Base-by-base conservation (phyloP, 352 stramenopile species). In the Peronosclerospora sorghi region DNA sequence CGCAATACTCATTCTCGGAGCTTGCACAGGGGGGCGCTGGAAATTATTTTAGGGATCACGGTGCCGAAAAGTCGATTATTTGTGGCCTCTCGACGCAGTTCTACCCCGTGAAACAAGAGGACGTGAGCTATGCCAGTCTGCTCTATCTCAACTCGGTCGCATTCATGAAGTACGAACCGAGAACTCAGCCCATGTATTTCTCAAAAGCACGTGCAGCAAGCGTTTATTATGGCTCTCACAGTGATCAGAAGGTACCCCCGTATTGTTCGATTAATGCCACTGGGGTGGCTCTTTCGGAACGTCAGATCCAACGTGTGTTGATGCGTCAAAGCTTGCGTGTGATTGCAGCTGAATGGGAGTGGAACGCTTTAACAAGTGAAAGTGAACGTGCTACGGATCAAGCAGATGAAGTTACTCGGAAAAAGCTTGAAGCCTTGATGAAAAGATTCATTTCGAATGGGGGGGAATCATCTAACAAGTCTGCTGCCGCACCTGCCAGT, bases 121-220 rank as follows among this genome's bases (percentile, higher is more conserved):
- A 56, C 2, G 41, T 32, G 8, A 51, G 28, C 14, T 59, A 56
- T 21, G 54, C 50, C 8, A 65, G 54, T 13, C 36, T 65, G 38
- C 41, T 85, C 21, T 87, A 83, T 57, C 57, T 85, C 34, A 85
- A 85, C 49, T 81, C 70, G 43, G 72, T 85, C 52, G 55, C 68
- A 35, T 73, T 87, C 37, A 24, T 80, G n/a, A 19, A 57, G 35
- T 65, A 72, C 34, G 36, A 67, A 35, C 60, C 59, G 0, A 61
- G 68, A 5, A 69, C 71, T 14, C 54, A 76, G 27, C 28, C 46
- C 8, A 45, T 83, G 15, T 82, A 68, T 28, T 76, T 73, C 32
- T 69, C 60, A 7, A 57, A 66, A 12, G 65, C 72, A 7, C 60
- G 62, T 14, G 46, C 64, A 6, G 74, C 73, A n/a, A 53, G 62